phyloP scores from a whole-genome alignment of 106 monocot species.

The Phalaenopsis aphrodite region DNA sequence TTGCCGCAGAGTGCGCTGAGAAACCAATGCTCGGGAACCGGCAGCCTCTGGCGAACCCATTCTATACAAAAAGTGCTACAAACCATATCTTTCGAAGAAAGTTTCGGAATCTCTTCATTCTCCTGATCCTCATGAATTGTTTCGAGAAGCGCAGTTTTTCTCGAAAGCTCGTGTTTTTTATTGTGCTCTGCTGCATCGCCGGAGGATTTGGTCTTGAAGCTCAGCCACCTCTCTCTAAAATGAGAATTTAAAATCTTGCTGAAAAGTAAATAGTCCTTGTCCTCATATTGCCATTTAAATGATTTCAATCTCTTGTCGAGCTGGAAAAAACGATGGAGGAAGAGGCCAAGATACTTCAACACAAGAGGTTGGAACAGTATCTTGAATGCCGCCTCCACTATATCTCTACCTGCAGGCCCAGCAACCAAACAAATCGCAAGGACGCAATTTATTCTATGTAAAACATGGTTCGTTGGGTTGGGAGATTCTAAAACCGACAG shows the following conservation, averaged over 20 bases:
- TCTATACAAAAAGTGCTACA: conserved; percentile 34
- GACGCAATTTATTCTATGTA: conserved; percentile 46
- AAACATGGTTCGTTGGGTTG: conserved; percentile 9
- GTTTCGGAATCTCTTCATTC: conserved; percentile 8
- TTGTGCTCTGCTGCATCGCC: conserved; percentile 15
- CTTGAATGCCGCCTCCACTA: conserved; percentile 49
- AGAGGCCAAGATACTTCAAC: conserved; percentile 49
- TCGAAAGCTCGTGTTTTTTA: neutral
- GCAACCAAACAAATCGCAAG: conserved; percentile 54
- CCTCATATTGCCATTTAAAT: conserved; percentile 32
- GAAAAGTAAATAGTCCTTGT: conserved; percentile 50
- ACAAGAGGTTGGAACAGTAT: conserved; percentile 47
- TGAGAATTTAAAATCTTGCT: conserved; percentile 48
- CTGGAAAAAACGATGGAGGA: conserved; percentile 27
- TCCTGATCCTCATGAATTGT: conserved; percentile 79
- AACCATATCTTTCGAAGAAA: conserved; percentile 12
- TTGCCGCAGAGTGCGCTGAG: conserved; percentile 62
- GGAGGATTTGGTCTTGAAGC: conserved; percentile 49
- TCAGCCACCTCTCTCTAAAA: conserved; percentile 74
- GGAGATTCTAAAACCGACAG: conserved; percentile 1
- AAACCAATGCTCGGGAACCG: conserved; percentile 84
- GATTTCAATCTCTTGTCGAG: conserved; percentile 22
- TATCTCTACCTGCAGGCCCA: conserved; percentile 47
- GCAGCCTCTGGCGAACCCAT: conserved; percentile 87
- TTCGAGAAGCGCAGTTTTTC: conserved; percentile 33